Conservation (phyloP, 2,329 filamentous ascomycete species). For the Colletotrichum paranaense region DNA sequence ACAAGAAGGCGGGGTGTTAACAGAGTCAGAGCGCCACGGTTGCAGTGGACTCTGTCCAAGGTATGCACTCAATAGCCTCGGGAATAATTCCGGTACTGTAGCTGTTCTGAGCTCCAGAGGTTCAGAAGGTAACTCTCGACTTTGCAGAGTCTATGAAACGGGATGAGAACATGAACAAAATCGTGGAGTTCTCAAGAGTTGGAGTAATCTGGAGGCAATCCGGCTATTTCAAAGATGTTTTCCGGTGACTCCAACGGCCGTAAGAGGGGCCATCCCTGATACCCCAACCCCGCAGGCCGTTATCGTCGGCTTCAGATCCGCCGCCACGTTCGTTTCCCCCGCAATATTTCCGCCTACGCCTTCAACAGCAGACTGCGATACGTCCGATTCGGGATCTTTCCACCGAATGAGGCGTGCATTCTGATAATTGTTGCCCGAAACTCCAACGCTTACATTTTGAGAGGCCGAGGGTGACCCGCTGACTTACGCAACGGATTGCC, state of each 20-base stretch:
- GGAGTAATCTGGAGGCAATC: background rate
- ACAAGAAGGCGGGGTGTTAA: background rate
- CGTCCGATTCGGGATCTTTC: conserved; percentile 5
- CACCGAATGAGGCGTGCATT: background rate
- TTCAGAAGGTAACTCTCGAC: background rate
- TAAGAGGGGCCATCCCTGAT: background rate
- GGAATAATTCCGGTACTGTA: too few species aligned
- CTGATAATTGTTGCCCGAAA: too few species aligned
- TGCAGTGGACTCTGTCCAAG: background rate
- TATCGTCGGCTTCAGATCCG: conserved; percentile 15
- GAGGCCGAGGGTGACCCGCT: conserved; percentile 12
- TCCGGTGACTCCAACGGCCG: conserved; percentile 1
- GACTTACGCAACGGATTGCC: background rate
- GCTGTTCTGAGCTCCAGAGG: background rate
- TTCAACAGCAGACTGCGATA: background rate
- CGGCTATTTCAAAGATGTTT: background rate
- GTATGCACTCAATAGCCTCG: background rate
- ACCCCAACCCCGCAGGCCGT: conserved; percentile 27
- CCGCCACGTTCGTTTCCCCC: conserved; percentile 1
- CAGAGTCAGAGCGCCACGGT: background rate
- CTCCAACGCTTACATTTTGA: background rate
- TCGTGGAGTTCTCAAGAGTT: background rate
- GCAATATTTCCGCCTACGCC: background rate
- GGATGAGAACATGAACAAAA: background rate
- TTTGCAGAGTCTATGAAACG: background rate